Conservation (phyloP, 768 basidiomycete genomes). For the Auricularia sp. region DNA sequence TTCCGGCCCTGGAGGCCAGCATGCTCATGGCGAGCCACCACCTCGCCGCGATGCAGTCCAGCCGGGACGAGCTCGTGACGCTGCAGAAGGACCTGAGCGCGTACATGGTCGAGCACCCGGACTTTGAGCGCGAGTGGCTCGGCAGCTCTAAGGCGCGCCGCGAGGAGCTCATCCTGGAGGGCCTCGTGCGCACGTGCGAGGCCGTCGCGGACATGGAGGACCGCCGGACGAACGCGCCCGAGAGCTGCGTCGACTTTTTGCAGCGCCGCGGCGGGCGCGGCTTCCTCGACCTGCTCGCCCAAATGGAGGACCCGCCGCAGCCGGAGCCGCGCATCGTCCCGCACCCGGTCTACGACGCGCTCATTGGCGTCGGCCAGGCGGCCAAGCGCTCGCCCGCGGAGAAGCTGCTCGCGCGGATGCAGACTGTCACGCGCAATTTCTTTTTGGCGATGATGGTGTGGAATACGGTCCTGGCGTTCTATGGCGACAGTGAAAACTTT, state of each 20-base stretch:
- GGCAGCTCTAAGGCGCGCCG: not conserved
- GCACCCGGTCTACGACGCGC: not conserved
- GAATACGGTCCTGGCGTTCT: not conserved
- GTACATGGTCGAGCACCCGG: not conserved
- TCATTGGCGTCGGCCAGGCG: not conserved
- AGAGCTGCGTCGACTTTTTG: not conserved
- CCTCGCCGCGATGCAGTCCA: not conserved
- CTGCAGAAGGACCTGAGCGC: not conserved
- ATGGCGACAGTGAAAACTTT: not conserved
- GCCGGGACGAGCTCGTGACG: not conserved
- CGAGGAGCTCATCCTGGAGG: not conserved
- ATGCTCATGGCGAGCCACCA: not conserved
- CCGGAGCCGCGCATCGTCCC: not conserved
- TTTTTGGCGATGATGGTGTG: slow-evolving; percentile 1
- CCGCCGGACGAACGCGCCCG: not conserved
- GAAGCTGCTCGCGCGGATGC: not conserved
- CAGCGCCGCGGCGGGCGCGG: not conserved
- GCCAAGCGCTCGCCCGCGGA: not conserved
- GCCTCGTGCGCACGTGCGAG: not conserved
- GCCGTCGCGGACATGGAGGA: not conserved
- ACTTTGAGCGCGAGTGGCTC: not conserved
- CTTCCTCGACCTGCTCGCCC: not conserved
- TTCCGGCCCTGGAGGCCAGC: not conserved
- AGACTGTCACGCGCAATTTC: not conserved
- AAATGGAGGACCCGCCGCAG: not conserved